Evolutionary conservation across 1,284 basidiomycete genomes (phyloP), one percentile per base, ranked within the genome.

Genomic region (Sanghuangporus baumii): DNA sequence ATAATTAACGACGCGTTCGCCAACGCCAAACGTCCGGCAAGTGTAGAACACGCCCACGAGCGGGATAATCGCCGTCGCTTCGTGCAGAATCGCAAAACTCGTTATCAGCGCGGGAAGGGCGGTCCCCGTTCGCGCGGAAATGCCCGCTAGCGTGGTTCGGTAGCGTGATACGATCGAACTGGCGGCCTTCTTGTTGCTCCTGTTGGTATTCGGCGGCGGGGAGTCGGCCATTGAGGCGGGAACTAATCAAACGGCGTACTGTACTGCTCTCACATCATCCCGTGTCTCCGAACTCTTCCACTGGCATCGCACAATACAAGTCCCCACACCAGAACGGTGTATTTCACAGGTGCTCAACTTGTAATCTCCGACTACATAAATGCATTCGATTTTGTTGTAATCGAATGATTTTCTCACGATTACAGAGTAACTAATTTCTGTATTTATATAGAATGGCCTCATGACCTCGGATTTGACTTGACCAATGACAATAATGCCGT

Each of bases 61-160:
- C 1, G 94, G 94, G 0, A 88, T 76, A 60, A 96, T 71, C 0
- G 94, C 94, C 0, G 93, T 96, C 14, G 94, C 69, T 73, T 98
- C 95, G 72, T 97, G 95, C 7, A 98, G 79, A 57, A 96, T 76
- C 1, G 85, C 84, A 70, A 97, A 96, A 0, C 93, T 92, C 41
- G 91, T 68, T 3, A 88, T 73, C 57, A 97, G 81, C 1, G 92
- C 92, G 0, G 92, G 81, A 0, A 95, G 74, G 6, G 93, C 89
- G 0, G 88, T 80, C 16, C 88, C 83, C 12, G 89, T 89, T 36
- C 85, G 81, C 12, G 77, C 74, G 9, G 89, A 84, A 6, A 90
- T 69, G 2, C 79, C 74, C n/a, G 78, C 73, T 40, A 90, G 77
- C 0, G 82, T 81, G 52, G 79, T 72, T 63, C 73, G 79, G 73